A percentile compares a stretch with the other conserved stretches of the same genome.
Evolutionary conservation across 768 basidiomycete species (phyloP).

Genomic region (Kwoniella mangroviensis): DNA sequence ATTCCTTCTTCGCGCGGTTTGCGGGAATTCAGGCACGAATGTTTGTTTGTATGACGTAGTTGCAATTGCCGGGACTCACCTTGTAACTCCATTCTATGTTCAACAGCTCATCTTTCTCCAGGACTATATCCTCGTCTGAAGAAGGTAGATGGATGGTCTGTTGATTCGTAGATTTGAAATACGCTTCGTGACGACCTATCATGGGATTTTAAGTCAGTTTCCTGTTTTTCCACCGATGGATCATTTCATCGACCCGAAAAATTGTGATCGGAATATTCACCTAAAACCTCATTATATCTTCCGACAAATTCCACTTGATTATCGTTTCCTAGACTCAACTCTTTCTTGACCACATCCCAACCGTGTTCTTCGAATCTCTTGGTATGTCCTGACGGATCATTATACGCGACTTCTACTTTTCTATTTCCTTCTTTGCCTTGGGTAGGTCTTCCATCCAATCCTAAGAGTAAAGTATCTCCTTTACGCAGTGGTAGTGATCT

Average conservation of each 20-base stretch:
- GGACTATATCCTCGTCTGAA: constrained; percentile 58
- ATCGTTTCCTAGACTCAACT: constrained; percentile 63
- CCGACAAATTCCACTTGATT: constrained; percentile 52
- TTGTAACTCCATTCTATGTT: constrained; percentile 88
- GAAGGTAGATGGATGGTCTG: constrained; percentile 63
- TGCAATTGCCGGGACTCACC: constrained; percentile 60
- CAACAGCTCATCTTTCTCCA: constrained; percentile 74
- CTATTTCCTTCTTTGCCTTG: constrained; percentile 10
- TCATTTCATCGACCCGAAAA: too few species aligned
- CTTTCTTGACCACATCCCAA: constrained; percentile 69
- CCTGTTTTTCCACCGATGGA: constrained; percentile 3
- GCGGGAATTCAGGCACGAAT: not conserved
- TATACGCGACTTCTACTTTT: constrained; percentile 37
- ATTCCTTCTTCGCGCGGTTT: not conserved
- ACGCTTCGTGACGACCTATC: constrained; percentile 76
- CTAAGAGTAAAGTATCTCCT: constrained; percentile 78
- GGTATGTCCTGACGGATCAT: constrained; percentile 67
- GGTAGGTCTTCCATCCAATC: constrained; percentile 18
- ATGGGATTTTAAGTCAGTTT: not conserved
- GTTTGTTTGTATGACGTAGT: not conserved
- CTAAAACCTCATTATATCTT: constrained; percentile 48
- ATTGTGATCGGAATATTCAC: constrained; percentile 23
- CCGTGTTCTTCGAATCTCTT: constrained; percentile 85
- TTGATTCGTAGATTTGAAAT: constrained; percentile 69
- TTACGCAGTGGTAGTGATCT: constrained; percentile 73